Percentiles rank a stretch among this genome's conserved stretches.
Evolutionary conservation across 2,329 filamentous ascomycete genomes (phyloP).

Genomic region (Fusarium devonianum): DNA sequence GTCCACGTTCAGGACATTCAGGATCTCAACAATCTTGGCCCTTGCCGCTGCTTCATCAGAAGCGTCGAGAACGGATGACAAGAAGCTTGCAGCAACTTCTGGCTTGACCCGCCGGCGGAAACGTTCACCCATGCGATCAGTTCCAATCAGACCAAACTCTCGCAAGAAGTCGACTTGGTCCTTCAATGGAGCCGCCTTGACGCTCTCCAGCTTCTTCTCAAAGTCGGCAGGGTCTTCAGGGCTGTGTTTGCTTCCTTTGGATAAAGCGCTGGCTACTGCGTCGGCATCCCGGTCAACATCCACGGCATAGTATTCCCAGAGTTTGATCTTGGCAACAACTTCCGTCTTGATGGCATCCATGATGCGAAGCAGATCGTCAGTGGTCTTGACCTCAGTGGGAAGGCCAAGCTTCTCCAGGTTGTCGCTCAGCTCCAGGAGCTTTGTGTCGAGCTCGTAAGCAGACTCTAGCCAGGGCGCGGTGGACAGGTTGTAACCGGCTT

Average conservation of each 20-base stretch:
- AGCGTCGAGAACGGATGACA: slow-evolving; percentile 60
- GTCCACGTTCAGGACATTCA: slow-evolving; percentile 85
- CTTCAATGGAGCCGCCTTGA: slow-evolving; percentile 55
- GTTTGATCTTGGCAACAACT: slow-evolving; percentile 76
- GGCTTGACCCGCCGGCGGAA: slow-evolving; percentile 77
- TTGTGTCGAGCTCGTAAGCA: slow-evolving; percentile 67
- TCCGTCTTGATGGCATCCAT: slow-evolving; percentile 86
- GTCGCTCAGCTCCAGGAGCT: slow-evolving; percentile 77
- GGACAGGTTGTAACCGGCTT: slow-evolving; percentile 91
- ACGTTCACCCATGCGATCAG: slow-evolving; percentile 79
- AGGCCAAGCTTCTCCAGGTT: slow-evolving; percentile 75
- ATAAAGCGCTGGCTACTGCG: slow-evolving; percentile 76
- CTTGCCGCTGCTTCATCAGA: slow-evolving; percentile 65
- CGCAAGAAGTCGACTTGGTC: slow-evolving; percentile 69
- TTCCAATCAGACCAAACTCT: slow-evolving; percentile 73
- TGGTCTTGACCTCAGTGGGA: slow-evolving; percentile 74
- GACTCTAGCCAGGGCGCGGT: slow-evolving; percentile 82
- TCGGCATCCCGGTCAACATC: slow-evolving; percentile 77
- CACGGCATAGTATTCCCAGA: slow-evolving; percentile 95
- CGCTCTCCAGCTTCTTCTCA: slow-evolving; percentile 53
- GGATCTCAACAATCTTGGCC: slow-evolving; percentile 65
- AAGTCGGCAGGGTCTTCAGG: slow-evolving; percentile 53
- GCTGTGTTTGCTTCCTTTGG: slow-evolving; percentile 62
- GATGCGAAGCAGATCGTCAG: slow-evolving; percentile 77
- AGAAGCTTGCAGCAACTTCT: slow-evolving; percentile 67